phyloP scores from a whole-genome alignment of 73 alveolate species.

The Chromera velia region DNA sequence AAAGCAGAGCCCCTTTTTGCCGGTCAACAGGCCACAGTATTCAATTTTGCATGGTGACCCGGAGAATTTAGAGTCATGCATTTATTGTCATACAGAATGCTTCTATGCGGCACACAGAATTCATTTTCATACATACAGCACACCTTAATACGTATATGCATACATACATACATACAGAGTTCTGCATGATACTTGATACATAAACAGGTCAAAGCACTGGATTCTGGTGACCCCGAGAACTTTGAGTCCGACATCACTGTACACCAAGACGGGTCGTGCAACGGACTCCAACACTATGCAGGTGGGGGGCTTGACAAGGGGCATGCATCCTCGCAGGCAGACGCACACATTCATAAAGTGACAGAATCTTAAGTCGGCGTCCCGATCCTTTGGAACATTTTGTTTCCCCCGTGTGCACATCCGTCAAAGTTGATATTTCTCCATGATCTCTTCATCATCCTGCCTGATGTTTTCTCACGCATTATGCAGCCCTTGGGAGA shows the following conservation, averaged over 20 bases:
- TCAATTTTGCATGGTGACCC: too few species aligned
- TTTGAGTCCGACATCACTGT: slow-evolving; percentile 66
- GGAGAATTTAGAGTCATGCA: too few species aligned
- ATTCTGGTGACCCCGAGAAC: slow-evolving; percentile 56
- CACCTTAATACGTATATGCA: neutral
- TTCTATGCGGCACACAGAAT: neutral
- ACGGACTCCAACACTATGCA: slow-evolving; percentile 72
- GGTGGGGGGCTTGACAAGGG: neutral
- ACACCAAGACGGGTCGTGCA: slow-evolving; percentile 91
- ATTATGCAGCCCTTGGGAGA: slow-evolving; percentile 92
- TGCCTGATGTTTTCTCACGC: too few species aligned
- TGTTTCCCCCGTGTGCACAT: too few species aligned
- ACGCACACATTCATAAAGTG: too few species aligned
- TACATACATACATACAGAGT: neutral
- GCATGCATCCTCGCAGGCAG: too few species aligned
- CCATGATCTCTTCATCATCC: neutral
- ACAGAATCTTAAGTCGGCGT: too few species aligned
- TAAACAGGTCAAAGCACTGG: neutral
- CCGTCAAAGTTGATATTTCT: too few species aligned
- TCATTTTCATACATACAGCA: neutral
- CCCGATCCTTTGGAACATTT: too few species aligned
- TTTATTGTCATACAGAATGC: neutral
- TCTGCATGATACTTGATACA: neutral
- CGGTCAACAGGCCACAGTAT: too few species aligned
- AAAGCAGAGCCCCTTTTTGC: too few species aligned